phyloP scores from a whole-genome alignment of 2,329 filamentous ascomycete genomes.

The Purpureocillium lavendulum region DNA sequence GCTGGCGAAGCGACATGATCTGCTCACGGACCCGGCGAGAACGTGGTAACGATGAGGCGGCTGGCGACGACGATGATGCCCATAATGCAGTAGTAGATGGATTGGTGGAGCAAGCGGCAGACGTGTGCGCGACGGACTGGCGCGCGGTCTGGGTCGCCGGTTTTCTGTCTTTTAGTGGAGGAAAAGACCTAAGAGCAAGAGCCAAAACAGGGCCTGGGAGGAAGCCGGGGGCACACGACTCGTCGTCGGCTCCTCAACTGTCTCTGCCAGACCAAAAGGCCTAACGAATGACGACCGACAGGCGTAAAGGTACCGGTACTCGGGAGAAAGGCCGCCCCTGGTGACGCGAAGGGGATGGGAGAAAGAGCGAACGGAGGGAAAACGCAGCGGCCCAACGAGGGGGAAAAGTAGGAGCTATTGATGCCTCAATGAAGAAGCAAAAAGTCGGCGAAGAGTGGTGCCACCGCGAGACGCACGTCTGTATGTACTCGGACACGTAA shows the following conservation, averaged over 20 bases:
- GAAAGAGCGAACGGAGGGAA: neutral
- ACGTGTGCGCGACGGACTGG: neutral
- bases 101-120: neutral
- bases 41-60: conserved; percentile 16
- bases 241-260: too few relatives aligned
- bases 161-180: too few relatives aligned
- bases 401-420: too few relatives aligned
- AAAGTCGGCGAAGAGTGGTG: neutral
- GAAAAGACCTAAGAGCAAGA: too few relatives aligned
- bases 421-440: neutral
- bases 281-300: too few relatives aligned
- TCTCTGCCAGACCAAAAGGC: too few relatives aligned
- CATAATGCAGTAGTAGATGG: conserved; percentile 7
- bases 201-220: too few relatives aligned
- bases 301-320: too few relatives aligned
- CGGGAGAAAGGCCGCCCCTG: neutral
- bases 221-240: too few relatives aligned
- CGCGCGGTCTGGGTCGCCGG: too few relatives aligned
- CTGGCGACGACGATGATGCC: conserved; percentile 7
- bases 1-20: conserved; percentile 7
- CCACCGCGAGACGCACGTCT: neutral
- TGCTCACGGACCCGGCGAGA: conserved; percentile 26
- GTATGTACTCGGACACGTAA: too few relatives aligned
- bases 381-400: too few relatives aligned
- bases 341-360: neutral